Base-by-base conservation (phyloP, 768 basidiomycete genomes). In the Tricholoma saponaceum region DNA sequence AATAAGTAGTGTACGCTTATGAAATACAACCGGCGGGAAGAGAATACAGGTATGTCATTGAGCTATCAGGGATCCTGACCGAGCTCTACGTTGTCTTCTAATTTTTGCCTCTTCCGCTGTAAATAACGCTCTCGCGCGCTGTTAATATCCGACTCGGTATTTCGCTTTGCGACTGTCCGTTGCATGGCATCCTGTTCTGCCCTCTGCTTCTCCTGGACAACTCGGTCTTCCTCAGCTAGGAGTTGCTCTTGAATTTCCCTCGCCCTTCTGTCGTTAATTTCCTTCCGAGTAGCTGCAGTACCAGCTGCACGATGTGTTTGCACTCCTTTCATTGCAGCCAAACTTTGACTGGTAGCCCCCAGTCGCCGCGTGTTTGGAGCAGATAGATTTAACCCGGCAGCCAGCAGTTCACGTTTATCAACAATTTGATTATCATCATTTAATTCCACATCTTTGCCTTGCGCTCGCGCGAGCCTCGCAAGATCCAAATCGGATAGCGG, bases 361-460 rank as follows among this genome's bases (percentile, higher is more conserved):
- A 90, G 75, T 52, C 79, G 78, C 56, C 92, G 80, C 5, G 90
- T 92, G 67, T 92, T 90, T 35, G 89, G 84, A 58, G 90, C 83
- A 32, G 91, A 85, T 46, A 98, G 79, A 69, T 99, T 99, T 56
- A 99, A 75, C 2, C 97, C 97, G 4, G 96, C 95, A 20, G 88
- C 84, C 46, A 98, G 78, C 7, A 99, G 76, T 53, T 95, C 92
- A 56, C 95, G 87, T 67, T 95, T 95, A 75, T 99, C 97, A 50
- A 99, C 89, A 47, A 98, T 95, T 69, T 95, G 92, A 64, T 95
- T 95, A 64, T 98, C 95, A 70, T 98, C 96, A 70, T 98, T 98
- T 32, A 98, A 75, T 71, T 98, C 96, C 32, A 99, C 87, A 10
- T 85, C 79, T 69, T 90, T 90, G 22, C 95, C 95, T 66, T 89